phyloP scores from a whole-genome alignment of 305 asterid species.

The Petunia hybrid region DNA sequence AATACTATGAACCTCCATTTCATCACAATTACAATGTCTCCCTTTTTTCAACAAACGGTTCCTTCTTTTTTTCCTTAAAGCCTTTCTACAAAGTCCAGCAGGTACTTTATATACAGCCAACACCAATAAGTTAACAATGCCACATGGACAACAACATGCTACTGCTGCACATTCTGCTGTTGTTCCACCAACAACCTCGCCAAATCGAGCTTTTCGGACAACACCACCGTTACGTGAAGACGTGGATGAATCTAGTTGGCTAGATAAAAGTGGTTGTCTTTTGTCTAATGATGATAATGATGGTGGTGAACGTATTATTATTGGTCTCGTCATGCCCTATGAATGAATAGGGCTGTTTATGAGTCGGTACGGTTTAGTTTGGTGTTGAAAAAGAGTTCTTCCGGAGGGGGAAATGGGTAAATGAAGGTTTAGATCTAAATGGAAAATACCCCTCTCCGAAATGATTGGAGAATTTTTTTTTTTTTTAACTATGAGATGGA shows the following conservation, averaged over 20 bases:
- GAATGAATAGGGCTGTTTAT: too few species aligned
- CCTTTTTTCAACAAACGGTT: slow-evolving; percentile 56
- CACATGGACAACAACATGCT: slow-evolving; percentile 91
- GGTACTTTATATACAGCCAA: slow-evolving; percentile 80
- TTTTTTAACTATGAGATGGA: neutral
- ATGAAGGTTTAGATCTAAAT: neutral
- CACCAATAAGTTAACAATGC: slow-evolving; percentile 62
- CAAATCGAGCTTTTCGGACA: slow-evolving; percentile 43
- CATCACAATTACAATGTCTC: slow-evolving; percentile 52
- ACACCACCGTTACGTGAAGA: neutral
- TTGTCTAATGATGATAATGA: neutral
- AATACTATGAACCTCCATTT: slow-evolving; percentile 49
- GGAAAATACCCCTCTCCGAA: slow-evolving; percentile 28
- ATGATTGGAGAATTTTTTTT: slow-evolving; percentile 24
- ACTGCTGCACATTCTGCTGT: slow-evolving; percentile 93
- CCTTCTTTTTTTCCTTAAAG: slow-evolving; percentile 63
- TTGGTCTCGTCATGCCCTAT: slow-evolving; percentile 28
- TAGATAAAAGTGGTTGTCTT: slow-evolving; percentile 10
- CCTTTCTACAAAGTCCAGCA: slow-evolving; percentile 82
- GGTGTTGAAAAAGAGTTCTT: too few species aligned
- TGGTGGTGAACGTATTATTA: slow-evolving; percentile 14
- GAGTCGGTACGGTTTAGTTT: too few species aligned
- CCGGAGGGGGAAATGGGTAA: neutral
- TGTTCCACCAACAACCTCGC: slow-evolving; percentile 85
- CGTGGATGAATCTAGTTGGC: neutral